Conservation (phyloP, 2,329 filamentous ascomycete species). For the Diaporthe nobilis region DNA sequence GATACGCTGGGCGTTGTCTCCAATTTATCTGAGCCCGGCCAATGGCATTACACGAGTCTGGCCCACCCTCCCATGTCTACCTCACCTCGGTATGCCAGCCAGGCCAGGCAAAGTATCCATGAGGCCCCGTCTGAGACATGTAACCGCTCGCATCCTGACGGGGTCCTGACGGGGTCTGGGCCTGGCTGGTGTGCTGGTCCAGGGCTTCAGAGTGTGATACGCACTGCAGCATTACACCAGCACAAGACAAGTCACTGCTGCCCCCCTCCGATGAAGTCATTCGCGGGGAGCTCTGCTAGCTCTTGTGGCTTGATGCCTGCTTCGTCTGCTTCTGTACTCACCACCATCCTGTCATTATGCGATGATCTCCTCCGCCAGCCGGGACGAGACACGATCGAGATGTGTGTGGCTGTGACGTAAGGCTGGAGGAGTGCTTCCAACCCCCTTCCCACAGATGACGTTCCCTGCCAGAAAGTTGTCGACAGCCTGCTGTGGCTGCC, state of each 20-base stretch:
- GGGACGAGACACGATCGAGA: conserved; percentile 39
- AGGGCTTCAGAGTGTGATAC: conserved; percentile 2
- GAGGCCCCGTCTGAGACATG: conserved; percentile 34
- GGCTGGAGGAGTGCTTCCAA: conserved; percentile 1
- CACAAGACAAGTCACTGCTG: neutral
- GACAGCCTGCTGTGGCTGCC: conserved; percentile 23
- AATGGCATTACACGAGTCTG: conserved; percentile 40
- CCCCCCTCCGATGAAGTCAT: conserved; percentile 43
- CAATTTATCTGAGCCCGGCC: conserved; percentile 23
- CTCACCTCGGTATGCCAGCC: conserved; percentile 6
- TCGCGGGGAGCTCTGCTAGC: conserved; percentile 14
- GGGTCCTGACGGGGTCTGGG: neutral
- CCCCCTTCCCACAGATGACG: conserved; percentile 39
- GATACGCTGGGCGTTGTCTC: conserved; percentile 33
- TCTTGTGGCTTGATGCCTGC: conserved; percentile 38
- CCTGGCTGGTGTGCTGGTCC: conserved; percentile 11
- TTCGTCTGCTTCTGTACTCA: conserved; percentile 23
- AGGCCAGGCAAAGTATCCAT: conserved; percentile 3
- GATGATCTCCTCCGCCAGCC: conserved; percentile 26
- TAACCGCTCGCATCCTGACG: conserved; percentile 18
- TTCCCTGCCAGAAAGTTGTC: conserved; percentile 30
- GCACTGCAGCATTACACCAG: conserved; percentile 36
- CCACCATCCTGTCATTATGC: conserved; percentile 19
- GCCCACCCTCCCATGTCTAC: conserved; percentile 31
- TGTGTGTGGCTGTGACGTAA: conserved; percentile 43